Percentiles rank a stretch among this genome's conserved stretches.
These are phyloP conservation scores for Zalerion maritima DNA, from an alignment of 495 filamentous ascomycete genomes.

Conservation along the genomic window DNA sequence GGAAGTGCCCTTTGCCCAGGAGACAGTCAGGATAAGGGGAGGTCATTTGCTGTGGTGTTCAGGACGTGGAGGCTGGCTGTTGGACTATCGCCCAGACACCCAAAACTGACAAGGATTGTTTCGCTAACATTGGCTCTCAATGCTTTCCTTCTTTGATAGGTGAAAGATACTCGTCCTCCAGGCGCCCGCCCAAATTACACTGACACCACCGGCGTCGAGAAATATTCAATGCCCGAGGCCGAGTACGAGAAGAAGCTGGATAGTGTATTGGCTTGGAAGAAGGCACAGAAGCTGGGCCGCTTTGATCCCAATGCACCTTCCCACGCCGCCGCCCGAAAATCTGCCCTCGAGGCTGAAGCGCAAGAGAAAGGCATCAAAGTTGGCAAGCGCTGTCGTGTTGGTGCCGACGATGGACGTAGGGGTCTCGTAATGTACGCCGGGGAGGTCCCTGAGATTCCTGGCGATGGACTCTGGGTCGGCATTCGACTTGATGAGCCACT, in stretches of 20 bases:
- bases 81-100: too few relatives aligned
- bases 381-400: constrained; percentile 50
- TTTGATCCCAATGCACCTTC: constrained; percentile 77
- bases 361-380: constrained; percentile 48
- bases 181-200: constrained; percentile 58
- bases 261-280: constrained; percentile 89
- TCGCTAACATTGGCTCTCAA: too few relatives aligned
- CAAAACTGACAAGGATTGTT: too few relatives aligned
- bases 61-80: too few relatives aligned
- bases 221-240: constrained; percentile 67
- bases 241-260: constrained; percentile 73
- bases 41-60: too few relatives aligned
- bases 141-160: constrained; percentile 38
- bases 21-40: too few relatives aligned
- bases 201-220: constrained; percentile 65
- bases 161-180: constrained; percentile 63
- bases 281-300: constrained; percentile 75
- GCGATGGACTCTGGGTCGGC: constrained; percentile 68
- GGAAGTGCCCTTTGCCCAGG: too few relatives aligned
- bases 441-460: constrained; percentile 66
- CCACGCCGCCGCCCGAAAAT: constrained; percentile 53
- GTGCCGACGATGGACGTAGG: constrained; percentile 51
- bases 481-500: constrained; percentile 73
- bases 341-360: constrained; percentile 50
- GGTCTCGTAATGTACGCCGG: constrained; percentile 79